phyloP scores from a whole-genome alignment of 73 alveolate genomes.

The Symbiodinium natans region DNA sequence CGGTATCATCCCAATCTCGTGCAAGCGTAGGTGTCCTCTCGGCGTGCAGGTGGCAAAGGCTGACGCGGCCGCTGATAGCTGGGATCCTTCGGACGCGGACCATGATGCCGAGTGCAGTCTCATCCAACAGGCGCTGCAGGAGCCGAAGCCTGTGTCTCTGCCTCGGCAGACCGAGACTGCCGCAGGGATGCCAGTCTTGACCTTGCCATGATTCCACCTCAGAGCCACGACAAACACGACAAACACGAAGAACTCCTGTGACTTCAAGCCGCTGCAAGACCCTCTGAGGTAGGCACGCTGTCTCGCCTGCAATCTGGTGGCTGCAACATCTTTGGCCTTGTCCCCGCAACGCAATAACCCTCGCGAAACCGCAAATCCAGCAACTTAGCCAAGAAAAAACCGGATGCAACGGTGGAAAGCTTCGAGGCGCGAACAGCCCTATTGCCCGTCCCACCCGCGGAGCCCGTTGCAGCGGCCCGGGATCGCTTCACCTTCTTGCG shows the following conservation, averaged over 20 bases:
- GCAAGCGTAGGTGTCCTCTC: too few relatives aligned
- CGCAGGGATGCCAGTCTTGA: slow-evolving; percentile 39
- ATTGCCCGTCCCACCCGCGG: too few relatives aligned
- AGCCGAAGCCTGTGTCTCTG: too few relatives aligned
- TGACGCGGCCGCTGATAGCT: slow-evolving; percentile 51
- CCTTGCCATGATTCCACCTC: slow-evolving; percentile 86
- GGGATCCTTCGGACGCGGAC: too few relatives aligned
- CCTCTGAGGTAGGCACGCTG: slow-evolving; percentile 20
- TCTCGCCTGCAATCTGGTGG: slow-evolving; percentile 46
- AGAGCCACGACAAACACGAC: too few relatives aligned
- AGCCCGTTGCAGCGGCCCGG: neutral
- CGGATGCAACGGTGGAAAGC: too few relatives aligned
- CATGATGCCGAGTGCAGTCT: too few relatives aligned
- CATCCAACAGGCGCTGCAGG: too few relatives aligned
- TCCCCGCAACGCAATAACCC: neutral
- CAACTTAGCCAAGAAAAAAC: too few relatives aligned
- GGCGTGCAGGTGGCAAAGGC: slow-evolving; percentile 56
- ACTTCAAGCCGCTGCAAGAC: too few relatives aligned
- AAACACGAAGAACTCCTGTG: too few relatives aligned
- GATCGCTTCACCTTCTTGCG: neutral
- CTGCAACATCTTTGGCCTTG: slow-evolving; percentile 84
- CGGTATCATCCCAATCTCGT: neutral
- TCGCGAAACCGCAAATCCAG: too few relatives aligned
- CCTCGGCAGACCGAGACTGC: neutral
- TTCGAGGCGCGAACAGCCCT: neutral